A percentile compares a stretch with the other conserved stretches of the same genome.
Evolutionary conservation across 1,284 basidiomycete genomes (phyloP).

Genomic region (Tausonia pullulans): DNA sequence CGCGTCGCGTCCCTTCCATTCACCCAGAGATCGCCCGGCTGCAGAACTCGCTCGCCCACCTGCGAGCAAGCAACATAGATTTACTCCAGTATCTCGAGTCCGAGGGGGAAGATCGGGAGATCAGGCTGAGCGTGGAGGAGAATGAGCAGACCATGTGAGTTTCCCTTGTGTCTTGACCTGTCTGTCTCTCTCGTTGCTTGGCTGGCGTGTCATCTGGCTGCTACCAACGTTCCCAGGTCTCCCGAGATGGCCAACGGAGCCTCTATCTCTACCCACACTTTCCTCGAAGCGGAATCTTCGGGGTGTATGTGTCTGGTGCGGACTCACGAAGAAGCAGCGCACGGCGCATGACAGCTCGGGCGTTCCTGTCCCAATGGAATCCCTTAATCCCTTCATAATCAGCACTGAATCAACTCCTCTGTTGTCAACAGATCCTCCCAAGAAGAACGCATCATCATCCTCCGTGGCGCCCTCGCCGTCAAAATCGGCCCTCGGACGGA

Average conservation of each 20-base stretch:
- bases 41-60: constrained; percentile 52
- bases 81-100: constrained; percentile 41
- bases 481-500: constrained; percentile 45
- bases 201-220: background rate
- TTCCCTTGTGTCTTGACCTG: too few relatives aligned
- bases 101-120: constrained; percentile 36
- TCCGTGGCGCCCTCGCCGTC: constrained; percentile 49
- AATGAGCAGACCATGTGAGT: constrained; percentile 42
- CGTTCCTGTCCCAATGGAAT: too few relatives aligned
- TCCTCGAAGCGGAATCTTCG: background rate
- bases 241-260: too few relatives aligned
- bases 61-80: constrained; percentile 48
- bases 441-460: constrained; percentile 54
- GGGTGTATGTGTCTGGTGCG: background rate
- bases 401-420: too few relatives aligned
- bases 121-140: constrained; percentile 39
- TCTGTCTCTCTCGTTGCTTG: background rate
- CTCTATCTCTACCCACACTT: too few relatives aligned
- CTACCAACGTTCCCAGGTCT: background rate
- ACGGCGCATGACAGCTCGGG: constrained; percentile 21
- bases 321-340: constrained; percentile 37
- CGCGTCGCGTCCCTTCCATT: background rate
- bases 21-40: constrained; percentile 55
- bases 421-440: constrained; percentile 35
- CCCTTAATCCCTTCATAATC: too few relatives aligned